phyloP scores from a whole-genome alignment of 2,329 filamentous ascomycete genomes.

The Colletotrichum sp. region DNA sequence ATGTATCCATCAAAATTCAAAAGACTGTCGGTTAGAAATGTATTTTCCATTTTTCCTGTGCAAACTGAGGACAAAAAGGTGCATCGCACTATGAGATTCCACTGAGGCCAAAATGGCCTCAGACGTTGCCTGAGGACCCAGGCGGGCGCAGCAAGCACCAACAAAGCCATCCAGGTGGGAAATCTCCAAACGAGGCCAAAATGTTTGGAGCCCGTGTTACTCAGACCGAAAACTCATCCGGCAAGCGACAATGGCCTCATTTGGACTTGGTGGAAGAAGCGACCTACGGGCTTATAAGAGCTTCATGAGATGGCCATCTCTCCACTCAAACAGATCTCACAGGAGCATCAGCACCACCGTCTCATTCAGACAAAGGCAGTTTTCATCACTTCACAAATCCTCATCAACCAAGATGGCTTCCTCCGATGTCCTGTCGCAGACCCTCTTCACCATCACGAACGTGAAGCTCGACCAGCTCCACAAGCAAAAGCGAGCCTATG shows the following conservation, averaged over 20 bases:
- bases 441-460: conserved; percentile 58
- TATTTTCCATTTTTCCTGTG: not conserved
- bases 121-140: not conserved
- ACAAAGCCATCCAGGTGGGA: not conserved
- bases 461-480: conserved; percentile 63
- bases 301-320: not conserved
- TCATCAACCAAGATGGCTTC: conserved; percentile 33
- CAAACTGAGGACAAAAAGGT: not conserved
- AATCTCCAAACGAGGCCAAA: not conserved
- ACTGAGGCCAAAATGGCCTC: not conserved
- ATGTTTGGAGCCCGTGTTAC: not conserved
- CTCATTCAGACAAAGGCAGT: not conserved
- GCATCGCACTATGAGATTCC: not conserved
- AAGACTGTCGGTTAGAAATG: not conserved
- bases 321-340: not conserved
- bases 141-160: not conserved
- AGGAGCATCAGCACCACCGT: not conserved
- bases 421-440: conserved; percentile 50
- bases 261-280: not conserved
- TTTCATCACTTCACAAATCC: not conserved
- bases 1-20: not conserved
- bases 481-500: conserved; percentile 55
- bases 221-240: not conserved
- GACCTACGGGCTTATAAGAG: not conserved
- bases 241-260: not conserved